Percentiles rank a stretch among this genome's conserved stretches.
Evolutionary conservation across 1,284 basidiomycete genomes (phyloP).

Genomic region (Marasmius sp.): DNA sequence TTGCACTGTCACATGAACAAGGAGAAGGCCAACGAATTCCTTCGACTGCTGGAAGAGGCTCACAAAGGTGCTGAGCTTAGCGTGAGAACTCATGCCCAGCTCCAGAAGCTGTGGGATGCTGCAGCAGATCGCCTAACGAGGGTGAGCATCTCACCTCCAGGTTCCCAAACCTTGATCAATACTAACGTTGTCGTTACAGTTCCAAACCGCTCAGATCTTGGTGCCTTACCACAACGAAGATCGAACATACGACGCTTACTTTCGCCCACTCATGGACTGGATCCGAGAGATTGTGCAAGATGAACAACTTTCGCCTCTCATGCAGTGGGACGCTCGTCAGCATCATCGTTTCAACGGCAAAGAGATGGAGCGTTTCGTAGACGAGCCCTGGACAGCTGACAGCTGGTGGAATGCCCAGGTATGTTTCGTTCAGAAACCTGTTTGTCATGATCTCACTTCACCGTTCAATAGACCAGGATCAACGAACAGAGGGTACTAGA

Average conservation of each 20-base stretch:
- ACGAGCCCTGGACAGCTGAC: not conserved
- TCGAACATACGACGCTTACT: slow-evolving; percentile 11
- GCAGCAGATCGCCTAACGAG: not conserved
- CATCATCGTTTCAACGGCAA: not conserved
- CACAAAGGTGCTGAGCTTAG: not conserved
- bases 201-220: not conserved
- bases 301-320: slow-evolving; percentile 17
- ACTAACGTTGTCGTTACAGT: not conserved
- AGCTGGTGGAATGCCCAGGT: not conserved
- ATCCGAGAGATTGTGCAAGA: slow-evolving; percentile 16
- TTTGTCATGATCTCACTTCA: not conserved
- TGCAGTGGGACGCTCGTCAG: slow-evolving; percentile 21
- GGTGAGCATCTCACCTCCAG: not conserved
- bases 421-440: not conserved
- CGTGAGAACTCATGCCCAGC: not conserved
- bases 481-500: not conserved
- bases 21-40: not conserved
- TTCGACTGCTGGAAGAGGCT: not conserved
- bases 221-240: slow-evolving; percentile 13
- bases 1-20: not conserved
- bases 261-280: slow-evolving; percentile 15
- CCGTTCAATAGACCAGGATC: not conserved
- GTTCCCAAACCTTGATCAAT: not conserved
- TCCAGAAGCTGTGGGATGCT: not conserved
- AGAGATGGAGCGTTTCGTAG: not conserved